Conservation (phyloP, 345 rosid species). For the Leavenworthia alabamica region DNA sequence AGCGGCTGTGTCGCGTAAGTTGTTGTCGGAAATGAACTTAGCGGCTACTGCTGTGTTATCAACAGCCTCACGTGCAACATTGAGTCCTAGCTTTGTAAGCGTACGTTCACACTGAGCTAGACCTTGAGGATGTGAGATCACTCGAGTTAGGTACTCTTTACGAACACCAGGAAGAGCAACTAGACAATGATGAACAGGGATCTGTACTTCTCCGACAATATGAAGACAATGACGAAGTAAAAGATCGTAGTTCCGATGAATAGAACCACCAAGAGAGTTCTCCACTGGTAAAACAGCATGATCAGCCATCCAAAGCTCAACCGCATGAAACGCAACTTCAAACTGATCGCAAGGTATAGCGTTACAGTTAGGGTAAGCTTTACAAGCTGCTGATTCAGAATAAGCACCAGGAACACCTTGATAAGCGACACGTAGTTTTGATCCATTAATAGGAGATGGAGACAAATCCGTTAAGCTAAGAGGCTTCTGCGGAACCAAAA, state of each 20-base stretch:
- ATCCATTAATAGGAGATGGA: conserved; percentile 74
- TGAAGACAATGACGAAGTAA: conserved; percentile 90
- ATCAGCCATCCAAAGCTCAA: conserved; percentile 91
- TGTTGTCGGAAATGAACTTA: conserved; percentile 56
- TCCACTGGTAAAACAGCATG: conserved; percentile 82
- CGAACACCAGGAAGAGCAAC: conserved; percentile 74
- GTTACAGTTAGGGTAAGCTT: conserved; percentile 76
- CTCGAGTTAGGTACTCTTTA: conserved; percentile 58
- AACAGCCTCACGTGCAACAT: conserved; percentile 67
- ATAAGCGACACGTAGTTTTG: conserved; percentile 60
- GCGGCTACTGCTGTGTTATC: conserved; percentile 89
- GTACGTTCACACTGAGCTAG: conserved; percentile 84
- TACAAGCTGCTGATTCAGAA: conserved; percentile 85
- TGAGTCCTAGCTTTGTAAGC: conserved; percentile 59
- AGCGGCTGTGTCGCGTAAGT: conserved; percentile 69
- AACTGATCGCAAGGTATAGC: conserved; percentile 91
- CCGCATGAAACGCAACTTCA: conserved; percentile 84
- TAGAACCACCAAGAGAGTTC: conserved; percentile 86
- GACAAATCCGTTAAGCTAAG: conserved; percentile 57
- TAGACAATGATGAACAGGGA: conserved; percentile 83
- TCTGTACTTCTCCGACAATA: conserved; percentile 86
- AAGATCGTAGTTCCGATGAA: conserved; percentile 81
- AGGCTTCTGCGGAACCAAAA: conserved; percentile 34
- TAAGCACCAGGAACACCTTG: conserved; percentile 94
- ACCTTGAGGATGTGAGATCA: conserved; percentile 85